Conservation (phyloP, 495 filamentous ascomycete genomes). For the Massariosphaeria phaeospora region DNA sequence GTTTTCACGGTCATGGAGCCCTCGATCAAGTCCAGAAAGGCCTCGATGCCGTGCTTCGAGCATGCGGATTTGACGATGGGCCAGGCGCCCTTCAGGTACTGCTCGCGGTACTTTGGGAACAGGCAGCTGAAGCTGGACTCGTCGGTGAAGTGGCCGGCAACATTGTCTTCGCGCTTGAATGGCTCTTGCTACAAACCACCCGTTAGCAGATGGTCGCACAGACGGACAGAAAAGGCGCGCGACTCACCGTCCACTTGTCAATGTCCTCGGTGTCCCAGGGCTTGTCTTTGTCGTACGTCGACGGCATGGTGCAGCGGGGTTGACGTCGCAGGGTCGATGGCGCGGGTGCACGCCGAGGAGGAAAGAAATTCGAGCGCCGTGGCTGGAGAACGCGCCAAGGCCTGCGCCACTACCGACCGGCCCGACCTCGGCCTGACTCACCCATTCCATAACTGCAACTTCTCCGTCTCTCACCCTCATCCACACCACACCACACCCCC, state of each 20-base stretch:
- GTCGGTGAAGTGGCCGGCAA: conserved; percentile 78
- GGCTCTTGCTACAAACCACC: conserved; percentile 53
- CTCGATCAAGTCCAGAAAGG: conserved; percentile 88
- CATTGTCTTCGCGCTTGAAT: conserved; percentile 82
- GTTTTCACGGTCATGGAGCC: conserved; percentile 95
- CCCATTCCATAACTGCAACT: too few relatives aligned
- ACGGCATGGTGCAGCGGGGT: conserved; percentile 60
- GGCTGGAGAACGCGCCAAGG: background rate
- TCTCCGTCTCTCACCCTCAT: too few relatives aligned
- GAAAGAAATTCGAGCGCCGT: background rate
- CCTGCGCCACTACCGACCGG: background rate
- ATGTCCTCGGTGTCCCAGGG: conserved; percentile 98
- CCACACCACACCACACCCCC: background rate
- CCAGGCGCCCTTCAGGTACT: conserved; percentile 90
- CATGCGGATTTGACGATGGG: conserved; percentile 72
- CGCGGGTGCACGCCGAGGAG: background rate
- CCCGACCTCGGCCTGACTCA: background rate
- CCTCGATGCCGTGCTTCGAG: conserved; percentile 76
- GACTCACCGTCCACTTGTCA: conserved; percentile 89
- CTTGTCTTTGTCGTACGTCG: conserved; percentile 89
- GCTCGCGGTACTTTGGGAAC: conserved; percentile 97
- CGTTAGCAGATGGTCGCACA: conserved; percentile 29
- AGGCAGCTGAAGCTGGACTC: conserved; percentile 86
- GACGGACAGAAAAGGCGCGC: background rate
- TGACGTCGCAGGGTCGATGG: background rate